Evolutionary conservation across 495 filamentous ascomycete genomes (phyloP), one percentile per base, ranked within the genome.

Genomic region (Patellaria atrata): DNA sequence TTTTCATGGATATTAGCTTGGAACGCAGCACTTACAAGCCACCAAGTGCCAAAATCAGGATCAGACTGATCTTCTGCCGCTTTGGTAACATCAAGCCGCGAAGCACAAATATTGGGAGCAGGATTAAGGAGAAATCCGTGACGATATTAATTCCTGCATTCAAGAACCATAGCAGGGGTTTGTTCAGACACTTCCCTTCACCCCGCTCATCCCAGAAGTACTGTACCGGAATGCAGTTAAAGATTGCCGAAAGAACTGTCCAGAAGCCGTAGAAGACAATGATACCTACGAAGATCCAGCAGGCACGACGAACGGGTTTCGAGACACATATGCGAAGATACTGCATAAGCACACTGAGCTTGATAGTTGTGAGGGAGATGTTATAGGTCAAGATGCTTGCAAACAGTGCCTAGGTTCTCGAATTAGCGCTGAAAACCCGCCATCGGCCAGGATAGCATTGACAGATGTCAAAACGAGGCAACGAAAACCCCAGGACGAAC

Each of bases 81-180:
- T 19, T 4, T 4, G 21, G 35, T 35, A 49, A 32, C 13, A 15
- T 40, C 14, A 27, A 38, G 4, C 38, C 30, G 24, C 42, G 28
- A 25, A 49, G 37, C 11, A 43, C 7, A 23, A 43, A 45, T 7
- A 43, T 35, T 1, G 45, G 45, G 3, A 49, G 37, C 5, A 49
- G 21, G 35, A 41, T 40, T n/a, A 49, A 37, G 10, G 42, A 14
- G 15, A 22, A n/a, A 19, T 49, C 45, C 13, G 45, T 49, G 14
- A 33, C 41, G 20, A 49, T 36, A 23, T 49, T 45, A 42, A 49
- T 44, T 20, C 33, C 33, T 4, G 37, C 45, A 28, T 33, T 38
- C 29, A 38, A 18, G 13, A 37, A 33, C 46, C 45, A 49, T 6
- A 45, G 29, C n/a, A 27, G 19, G 18, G 10, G 34, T 16, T 43